Evolutionary conservation across 768 basidiomycete genomes (phyloP), one percentile per base, ranked within the genome.

Genomic region (Infundibulicybe gibba): DNA sequence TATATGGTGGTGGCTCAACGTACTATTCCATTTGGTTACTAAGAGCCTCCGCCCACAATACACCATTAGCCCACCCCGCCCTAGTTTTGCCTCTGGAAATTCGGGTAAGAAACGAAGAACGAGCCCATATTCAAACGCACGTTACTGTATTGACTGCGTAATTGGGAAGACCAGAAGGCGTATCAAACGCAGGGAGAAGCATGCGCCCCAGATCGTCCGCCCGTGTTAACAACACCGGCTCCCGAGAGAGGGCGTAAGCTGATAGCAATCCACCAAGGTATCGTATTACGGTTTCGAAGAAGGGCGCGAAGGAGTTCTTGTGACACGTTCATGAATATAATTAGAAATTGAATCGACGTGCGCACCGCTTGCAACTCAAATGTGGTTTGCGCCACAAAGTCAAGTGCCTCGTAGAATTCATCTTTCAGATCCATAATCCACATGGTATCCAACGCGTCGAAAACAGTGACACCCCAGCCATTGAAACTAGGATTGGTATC

Each of bases 371-470:
- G 50, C 9, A 72, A 52, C 32, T 64, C 49, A 43, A 85, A 86
- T 15, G 72, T 77, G 34, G 70, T 54, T 40, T 70, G 66, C 6
- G 71, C 64, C 14, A 85, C 63, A 30, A 73, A 64, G 30, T 76
- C 74, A 3, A 90, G 60, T 3, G 83, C 81, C 12, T 80, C 68
- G 30, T 67, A 58, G 55, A 86, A 93, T 54, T 84, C 77, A 3
- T 83, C 76, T 12, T 76, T 63, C 12, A 92, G 66, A 9, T 76
- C 88, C 81, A 94, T 86, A 41, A 94, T 68, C 59, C 86, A 76
- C 72, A 95, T 82, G 0, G 89, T 90, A 54, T 92, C 90, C 14
- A 94, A 72, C 2, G 88, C 76, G 52, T 94, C 93, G 40, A 87
- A 76, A 45, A 86, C 66, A 2, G 87, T 83, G 1, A 85, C 68